phyloP scores from a whole-genome alignment of 179 eudicot genomes.

The Drosera spatulata region DNA sequence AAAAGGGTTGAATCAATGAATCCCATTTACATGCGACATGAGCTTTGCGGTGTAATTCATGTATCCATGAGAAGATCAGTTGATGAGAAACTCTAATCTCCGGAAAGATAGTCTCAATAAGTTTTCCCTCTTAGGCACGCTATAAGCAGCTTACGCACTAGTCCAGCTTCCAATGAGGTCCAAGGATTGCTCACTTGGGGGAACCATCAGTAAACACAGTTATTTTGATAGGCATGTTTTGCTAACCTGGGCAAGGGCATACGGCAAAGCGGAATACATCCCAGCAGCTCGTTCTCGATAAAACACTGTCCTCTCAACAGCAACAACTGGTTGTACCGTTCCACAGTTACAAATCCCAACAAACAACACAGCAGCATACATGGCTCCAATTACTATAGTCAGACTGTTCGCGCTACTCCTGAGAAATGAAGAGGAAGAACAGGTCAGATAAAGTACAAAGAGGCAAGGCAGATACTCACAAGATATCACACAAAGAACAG shows the following conservation, averaged over 20 bases:
- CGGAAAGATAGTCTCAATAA: too few relatives aligned
- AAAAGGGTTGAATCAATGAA: too few relatives aligned
- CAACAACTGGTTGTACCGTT: conserved; percentile 77
- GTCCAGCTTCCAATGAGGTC: too few relatives aligned
- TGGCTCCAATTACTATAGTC: conserved; percentile 65
- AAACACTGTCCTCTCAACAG: conserved; percentile 77
- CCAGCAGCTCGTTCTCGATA: conserved; percentile 41
- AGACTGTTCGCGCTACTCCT: conserved; percentile 49
- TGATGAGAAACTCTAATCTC: too few relatives aligned
- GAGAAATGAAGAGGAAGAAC: neutral
- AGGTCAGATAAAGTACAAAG: neutral
- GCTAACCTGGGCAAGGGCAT: conserved; percentile 80
- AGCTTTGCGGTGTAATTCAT: too few relatives aligned
- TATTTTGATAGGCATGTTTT: neutral
- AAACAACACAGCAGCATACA: conserved; percentile 71
- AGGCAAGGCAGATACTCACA: neutral
- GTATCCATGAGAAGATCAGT: too few relatives aligned
- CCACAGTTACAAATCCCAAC: conserved; percentile 24
- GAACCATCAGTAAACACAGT: too few relatives aligned
- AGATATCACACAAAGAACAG: too few relatives aligned
- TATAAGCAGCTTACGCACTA: too few relatives aligned
- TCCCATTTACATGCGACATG: too few relatives aligned
- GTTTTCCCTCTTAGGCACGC: too few relatives aligned
- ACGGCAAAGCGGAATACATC: conserved; percentile 70
- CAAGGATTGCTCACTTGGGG: too few relatives aligned